These are phyloP conservation scores for Komagataella kurtzmanii DNA, from an alignment of 805 yeast species.

Conservation along the genomic window DNA sequence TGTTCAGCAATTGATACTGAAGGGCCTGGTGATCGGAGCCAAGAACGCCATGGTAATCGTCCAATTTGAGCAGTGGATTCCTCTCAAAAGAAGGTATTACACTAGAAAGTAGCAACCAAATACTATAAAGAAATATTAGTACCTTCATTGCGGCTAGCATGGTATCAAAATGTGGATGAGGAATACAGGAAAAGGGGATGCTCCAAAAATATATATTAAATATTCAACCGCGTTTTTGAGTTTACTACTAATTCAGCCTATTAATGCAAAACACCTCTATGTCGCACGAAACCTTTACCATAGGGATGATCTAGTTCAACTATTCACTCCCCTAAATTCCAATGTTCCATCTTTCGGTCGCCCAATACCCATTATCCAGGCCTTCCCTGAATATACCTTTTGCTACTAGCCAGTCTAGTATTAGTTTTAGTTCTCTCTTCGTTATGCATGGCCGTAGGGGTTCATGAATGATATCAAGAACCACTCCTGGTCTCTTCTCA, in stretches of 20 bases:
- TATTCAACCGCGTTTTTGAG: not conserved
- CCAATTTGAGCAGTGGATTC: not conserved
- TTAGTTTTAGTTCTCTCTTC: slow-evolving; percentile 20
- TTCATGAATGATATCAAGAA: slow-evolving; percentile 8
- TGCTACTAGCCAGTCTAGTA: slow-evolving; percentile 30
- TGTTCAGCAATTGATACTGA: not conserved
- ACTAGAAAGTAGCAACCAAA: slow-evolving; percentile 3
- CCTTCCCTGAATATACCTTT: slow-evolving; percentile 23
- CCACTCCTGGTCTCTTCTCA: slow-evolving; percentile 44
- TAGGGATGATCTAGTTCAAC: not conserved
- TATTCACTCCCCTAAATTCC: slow-evolving; percentile 16
- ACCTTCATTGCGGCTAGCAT: not conserved
- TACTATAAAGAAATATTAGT: not conserved
- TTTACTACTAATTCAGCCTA: not conserved
- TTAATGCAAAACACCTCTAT: not conserved
- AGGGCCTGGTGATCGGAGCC: not conserved
- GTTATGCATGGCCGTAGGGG: slow-evolving; percentile 19
- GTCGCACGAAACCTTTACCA: not conserved
- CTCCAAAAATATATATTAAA: not conserved
- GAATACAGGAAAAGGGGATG: not conserved
- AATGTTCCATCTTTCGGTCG: slow-evolving; percentile 30
- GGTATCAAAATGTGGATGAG: not conserved
- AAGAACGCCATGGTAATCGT: not conserved
- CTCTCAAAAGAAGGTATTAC: not conserved
- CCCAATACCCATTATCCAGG: slow-evolving; percentile 26